phyloP scores from a whole-genome alignment of 208 protist genomes.

The Eutreptiella sp. region DNA sequence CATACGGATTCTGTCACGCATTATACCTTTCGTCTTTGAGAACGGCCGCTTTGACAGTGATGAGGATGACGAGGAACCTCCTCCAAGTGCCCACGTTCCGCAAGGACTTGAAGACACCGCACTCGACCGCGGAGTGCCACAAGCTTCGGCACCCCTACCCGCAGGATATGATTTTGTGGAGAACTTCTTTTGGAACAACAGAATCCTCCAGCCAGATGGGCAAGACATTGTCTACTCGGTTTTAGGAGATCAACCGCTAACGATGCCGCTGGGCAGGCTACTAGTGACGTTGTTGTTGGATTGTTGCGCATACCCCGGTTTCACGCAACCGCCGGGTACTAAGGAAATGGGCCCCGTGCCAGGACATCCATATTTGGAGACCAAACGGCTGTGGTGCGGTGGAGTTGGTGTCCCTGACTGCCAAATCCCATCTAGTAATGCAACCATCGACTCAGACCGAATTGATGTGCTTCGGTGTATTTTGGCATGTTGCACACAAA shows the following conservation, averaged over 20 bases:
- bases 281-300: conserved; percentile 7
- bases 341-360: conserved; percentile 1
- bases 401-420: conserved; percentile 4
- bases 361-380: no score
- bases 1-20: conserved; percentile 6
- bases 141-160: no score
- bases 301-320: not conserved
- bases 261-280: not conserved
- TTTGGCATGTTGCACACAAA: conserved; percentile 4
- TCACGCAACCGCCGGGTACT: conserved; percentile 2
- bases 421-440: no score
- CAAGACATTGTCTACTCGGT: no score
- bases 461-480: conserved; percentile 12
- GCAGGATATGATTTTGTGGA: not conserved
- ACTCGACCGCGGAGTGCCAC: no score
- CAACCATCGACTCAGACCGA: conserved; percentile 7
- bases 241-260: no score
- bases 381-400: conserved; percentile 15
- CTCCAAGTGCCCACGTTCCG: no score
- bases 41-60: not conserved
- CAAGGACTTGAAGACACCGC: no score
- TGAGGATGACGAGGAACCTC: no score
- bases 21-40: conserved; percentile 4
- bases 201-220: not conserved
- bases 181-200: conserved; percentile 21